Percentiles rank a stretch among this genome's conserved stretches.
Conservation (phyloP, 345 rosid species). For the Lumnitzera racemosa region DNA sequence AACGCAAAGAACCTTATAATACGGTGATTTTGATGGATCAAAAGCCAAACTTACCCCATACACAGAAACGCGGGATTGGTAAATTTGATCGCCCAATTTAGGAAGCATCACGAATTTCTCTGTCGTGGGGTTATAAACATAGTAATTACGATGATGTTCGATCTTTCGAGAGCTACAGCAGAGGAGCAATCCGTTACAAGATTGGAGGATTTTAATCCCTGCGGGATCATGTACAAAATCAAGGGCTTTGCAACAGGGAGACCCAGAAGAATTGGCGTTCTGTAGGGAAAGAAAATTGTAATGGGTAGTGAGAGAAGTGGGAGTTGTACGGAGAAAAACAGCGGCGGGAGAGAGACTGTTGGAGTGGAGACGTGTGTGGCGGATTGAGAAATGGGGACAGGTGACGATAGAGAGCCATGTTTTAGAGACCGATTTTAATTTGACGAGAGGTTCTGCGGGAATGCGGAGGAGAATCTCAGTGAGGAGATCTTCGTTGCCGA, state of each 20-base stretch:
- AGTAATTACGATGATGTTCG: slow-evolving; percentile 11
- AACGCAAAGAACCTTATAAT: slow-evolving; percentile 19
- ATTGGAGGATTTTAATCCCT: slow-evolving; percentile 22
- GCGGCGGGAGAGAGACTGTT: neutral
- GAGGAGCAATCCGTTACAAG: slow-evolving; percentile 31
- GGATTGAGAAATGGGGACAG: slow-evolving; percentile 12
- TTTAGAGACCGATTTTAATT: slow-evolving; percentile 22
- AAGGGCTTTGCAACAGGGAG: slow-evolving; percentile 4
- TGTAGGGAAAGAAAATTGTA: slow-evolving; percentile 14
- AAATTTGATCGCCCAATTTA: neutral
- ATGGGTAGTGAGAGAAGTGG: slow-evolving; percentile 3
- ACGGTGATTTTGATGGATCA: slow-evolving; percentile 10
- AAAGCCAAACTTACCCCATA: slow-evolving; percentile 16
- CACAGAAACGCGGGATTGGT: neutral
- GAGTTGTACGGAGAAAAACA: slow-evolving; percentile 3
- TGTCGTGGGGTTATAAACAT: slow-evolving; percentile 28
- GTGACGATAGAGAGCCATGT: slow-evolving; percentile 17
- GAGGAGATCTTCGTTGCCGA: slow-evolving; percentile 23
- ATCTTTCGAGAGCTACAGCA: slow-evolving; percentile 18
- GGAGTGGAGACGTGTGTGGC: slow-evolving; percentile 16
- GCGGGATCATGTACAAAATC: slow-evolving; percentile 18
- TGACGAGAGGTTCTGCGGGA: slow-evolving; percentile 10
- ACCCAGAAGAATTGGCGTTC: neutral
- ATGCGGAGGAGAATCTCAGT: slow-evolving; percentile 15
- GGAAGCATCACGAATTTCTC: slow-evolving; percentile 15